Conservation (phyloP, 768 basidiomycete genomes). For the Xerocomus spinulosus region DNA sequence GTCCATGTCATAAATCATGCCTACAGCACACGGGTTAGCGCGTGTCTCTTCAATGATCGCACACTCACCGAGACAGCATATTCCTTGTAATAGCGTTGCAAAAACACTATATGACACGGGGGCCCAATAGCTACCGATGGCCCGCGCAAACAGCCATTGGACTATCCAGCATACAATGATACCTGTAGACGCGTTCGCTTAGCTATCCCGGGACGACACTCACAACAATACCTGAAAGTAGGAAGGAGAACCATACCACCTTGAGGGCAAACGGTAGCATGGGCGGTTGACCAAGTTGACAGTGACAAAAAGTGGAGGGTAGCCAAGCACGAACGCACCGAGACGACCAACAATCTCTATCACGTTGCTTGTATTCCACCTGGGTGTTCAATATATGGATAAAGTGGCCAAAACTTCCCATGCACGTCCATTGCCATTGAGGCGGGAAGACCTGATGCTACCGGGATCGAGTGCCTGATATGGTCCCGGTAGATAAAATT, state of each 20-base stretch:
- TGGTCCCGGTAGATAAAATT: not conserved
- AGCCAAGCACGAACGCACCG: not conserved
- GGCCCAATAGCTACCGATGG: constrained; percentile 44
- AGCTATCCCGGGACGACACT: not conserved
- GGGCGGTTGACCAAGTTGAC: not conserved
- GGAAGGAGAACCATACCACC: constrained; percentile 55
- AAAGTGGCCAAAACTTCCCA: constrained; percentile 5
- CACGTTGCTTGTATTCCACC: not conserved
- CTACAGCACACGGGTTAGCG: constrained; percentile 29
- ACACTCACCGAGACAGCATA: constrained; percentile 55
- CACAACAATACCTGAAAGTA: constrained; percentile 42
- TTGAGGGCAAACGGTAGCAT: constrained; percentile 59
- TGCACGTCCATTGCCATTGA: not conserved
- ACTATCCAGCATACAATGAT: constrained; percentile 47
- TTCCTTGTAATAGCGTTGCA: constrained; percentile 48
- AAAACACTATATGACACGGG: constrained; percentile 46
- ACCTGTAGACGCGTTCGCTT: constrained; percentile 34
- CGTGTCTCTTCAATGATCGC: not conserved
- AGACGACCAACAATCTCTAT: not conserved
- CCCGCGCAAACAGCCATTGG: constrained; percentile 41
- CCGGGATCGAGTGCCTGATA: not conserved
- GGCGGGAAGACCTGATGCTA: not conserved
- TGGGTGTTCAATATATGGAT: not conserved
- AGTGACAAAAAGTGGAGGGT: not conserved
- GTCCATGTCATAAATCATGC: constrained; percentile 62